A percentile compares a stretch with the other conserved stretches of the same genome.
These are phyloP conservation scores for Gleditsia sinensis DNA, from an alignment of 306 rosid species.

Conservation along the genomic window DNA sequence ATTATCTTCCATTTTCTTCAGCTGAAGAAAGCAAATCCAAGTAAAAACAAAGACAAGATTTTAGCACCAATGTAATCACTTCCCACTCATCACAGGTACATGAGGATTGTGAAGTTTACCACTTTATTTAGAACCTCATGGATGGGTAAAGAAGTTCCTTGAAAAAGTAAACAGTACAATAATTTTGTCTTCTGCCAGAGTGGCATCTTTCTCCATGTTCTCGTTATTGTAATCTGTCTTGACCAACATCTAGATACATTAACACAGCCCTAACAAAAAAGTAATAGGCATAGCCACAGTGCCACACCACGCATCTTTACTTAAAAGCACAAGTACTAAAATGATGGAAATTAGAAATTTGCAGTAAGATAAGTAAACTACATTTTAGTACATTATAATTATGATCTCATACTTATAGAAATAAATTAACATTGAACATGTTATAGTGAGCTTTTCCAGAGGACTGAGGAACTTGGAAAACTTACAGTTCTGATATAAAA, in stretches of 20 bases:
- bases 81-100: background rate
- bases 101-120: constrained; percentile 34
- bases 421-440: background rate
- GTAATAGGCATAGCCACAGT: constrained; percentile 4
- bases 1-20: constrained; percentile 57
- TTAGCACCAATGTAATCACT: background rate
- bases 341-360: background rate
- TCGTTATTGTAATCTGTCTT: constrained; percentile 55
- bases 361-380: background rate
- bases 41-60: constrained; percentile 15
- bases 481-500: background rate
- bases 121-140: constrained; percentile 52
- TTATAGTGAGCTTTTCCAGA: background rate
- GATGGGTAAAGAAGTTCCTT: constrained; percentile 52
- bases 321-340: background rate
- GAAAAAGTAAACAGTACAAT: constrained; percentile 42
- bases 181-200: constrained; percentile 63
- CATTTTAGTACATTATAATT: background rate
- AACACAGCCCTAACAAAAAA: background rate
- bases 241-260: constrained; percentile 19
- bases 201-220: constrained; percentile 68
- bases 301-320: background rate
- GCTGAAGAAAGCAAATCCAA: constrained; percentile 36
- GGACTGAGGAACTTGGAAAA: background rate
- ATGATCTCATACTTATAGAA: background rate